phyloP scores from a whole-genome alignment of 192 early-diverging fungal species.

The Coemansia sp. region DNA sequence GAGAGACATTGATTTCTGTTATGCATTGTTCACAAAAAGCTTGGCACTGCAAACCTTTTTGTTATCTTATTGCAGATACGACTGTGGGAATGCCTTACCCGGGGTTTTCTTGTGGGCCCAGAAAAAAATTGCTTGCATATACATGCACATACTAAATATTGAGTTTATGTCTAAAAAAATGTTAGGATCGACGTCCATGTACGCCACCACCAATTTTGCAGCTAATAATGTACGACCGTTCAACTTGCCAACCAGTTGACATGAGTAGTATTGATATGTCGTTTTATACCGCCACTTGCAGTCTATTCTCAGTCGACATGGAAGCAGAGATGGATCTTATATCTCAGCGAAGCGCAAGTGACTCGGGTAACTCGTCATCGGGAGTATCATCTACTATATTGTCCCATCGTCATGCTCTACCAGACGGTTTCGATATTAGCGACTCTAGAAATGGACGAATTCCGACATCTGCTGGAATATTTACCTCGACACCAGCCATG shows the following conservation, averaged over 20 bases:
- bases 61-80: not conserved
- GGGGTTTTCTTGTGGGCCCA: not conserved
- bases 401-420: not conserved
- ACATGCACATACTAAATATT: not conserved
- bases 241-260: slow-evolving; percentile 32
- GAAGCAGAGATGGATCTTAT: slow-evolving; percentile 46
- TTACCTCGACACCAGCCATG: not conserved
- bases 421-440: not conserved
- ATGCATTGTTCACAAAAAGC: not conserved
- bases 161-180: not conserved
- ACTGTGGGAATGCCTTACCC: not conserved
- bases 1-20: not conserved
- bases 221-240: slow-evolving; percentile 56
- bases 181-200: slow-evolving; percentile 60
- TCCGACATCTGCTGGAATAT: not conserved
- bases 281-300: slow-evolving; percentile 47
- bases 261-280: slow-evolving; percentile 33
- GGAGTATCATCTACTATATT: not conserved
- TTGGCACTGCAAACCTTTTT: not conserved
- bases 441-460: not conserved
- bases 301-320: slow-evolving; percentile 38
- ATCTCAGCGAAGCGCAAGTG: slow-evolving; percentile 27
- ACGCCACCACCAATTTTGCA: slow-evolving; percentile 67
- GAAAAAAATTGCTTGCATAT: too few relatives aligned
- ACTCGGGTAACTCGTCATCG: slow-evolving; percentile 19